phyloP scores from a whole-genome alignment of 2,329 filamentous ascomycete genomes.

The Aspergillus pseudotamarii region DNA sequence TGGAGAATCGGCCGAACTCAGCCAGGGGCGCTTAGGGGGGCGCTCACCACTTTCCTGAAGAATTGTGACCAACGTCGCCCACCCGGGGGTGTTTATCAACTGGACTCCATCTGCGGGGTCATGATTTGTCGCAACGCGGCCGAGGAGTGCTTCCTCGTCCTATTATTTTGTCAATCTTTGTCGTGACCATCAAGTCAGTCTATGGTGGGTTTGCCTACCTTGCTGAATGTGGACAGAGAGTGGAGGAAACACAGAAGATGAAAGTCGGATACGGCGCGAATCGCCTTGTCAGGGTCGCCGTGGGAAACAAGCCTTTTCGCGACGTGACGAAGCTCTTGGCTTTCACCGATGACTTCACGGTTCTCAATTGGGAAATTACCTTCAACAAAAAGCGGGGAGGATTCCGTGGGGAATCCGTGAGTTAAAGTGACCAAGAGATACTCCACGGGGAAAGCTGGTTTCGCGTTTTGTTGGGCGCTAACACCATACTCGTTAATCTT shows the following conservation, averaged over 20 bases:
- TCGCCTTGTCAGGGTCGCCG: constrained; percentile 63
- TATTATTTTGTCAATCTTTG: constrained; percentile 42
- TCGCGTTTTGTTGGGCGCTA: constrained; percentile 96
- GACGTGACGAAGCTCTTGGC: constrained; percentile 73
- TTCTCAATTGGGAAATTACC: constrained; percentile 88
- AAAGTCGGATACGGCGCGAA: constrained; percentile 82
- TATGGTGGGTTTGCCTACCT: constrained; percentile 61
- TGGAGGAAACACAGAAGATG: constrained; percentile 89
- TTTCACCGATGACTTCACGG: constrained; percentile 80
- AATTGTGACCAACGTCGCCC: constrained; percentile 91
- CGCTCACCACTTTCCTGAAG: constrained; percentile 97
- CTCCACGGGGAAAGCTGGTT: constrained; percentile 93
- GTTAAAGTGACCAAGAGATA: constrained; percentile 95
- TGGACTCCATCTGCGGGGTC: constrained; percentile 80
- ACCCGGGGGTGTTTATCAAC: constrained; percentile 83
- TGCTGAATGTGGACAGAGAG: constrained; percentile 76
- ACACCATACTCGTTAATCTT: constrained; percentile 94
- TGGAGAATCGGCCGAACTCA: constrained; percentile 43
- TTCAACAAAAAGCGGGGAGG: constrained; percentile 73
- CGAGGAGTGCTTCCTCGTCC: constrained; percentile 88
- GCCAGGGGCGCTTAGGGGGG: constrained; percentile 71
- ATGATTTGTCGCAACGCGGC: constrained; percentile 78
- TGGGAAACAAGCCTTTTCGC: constrained; percentile 69
- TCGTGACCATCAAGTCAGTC: not conserved
- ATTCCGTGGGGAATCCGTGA: constrained; percentile 85